Percentiles rank a stretch among this genome's conserved stretches.
phyloP scores from a whole-genome alignment of 2,329 filamentous ascomycete genomes.

The Nemania abortiva region DNA sequence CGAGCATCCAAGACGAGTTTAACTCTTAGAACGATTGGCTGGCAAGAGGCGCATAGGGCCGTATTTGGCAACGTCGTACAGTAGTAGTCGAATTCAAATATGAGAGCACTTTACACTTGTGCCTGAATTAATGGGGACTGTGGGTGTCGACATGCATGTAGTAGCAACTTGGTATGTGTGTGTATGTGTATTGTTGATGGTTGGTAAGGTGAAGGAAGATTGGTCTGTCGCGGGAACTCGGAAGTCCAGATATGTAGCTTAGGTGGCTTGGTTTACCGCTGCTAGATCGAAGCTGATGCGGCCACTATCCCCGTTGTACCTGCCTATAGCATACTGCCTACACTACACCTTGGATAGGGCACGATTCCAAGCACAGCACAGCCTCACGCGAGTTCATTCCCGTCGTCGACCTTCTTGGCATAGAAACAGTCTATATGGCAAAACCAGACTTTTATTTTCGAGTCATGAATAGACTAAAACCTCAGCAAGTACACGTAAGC shows the following conservation, averaged over 20 bases:
- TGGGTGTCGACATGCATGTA: neutral
- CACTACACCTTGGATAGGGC: neutral
- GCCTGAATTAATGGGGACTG: conserved; percentile 8
- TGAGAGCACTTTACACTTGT: neutral
- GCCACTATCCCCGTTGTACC: conserved; percentile 6
- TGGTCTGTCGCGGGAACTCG: conserved; percentile 21
- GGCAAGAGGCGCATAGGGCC: conserved; percentile 10
- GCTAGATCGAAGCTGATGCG: conserved; percentile 27
- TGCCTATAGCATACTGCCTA: neutral
- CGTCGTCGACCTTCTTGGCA: neutral
- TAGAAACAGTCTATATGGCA: neutral
- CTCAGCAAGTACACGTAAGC: neutral
- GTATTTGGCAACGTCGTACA: neutral
- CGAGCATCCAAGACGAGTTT: conserved; percentile 58
- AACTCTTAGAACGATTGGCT: conserved; percentile 25
- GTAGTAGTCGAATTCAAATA: neutral
- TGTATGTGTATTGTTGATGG: neutral
- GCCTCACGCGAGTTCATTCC: conserved; percentile 10
- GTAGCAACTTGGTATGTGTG: neutral
- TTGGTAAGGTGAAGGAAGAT: conserved; percentile 31
- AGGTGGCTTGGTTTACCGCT: conserved; percentile 25
- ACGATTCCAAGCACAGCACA: conserved; percentile 20
- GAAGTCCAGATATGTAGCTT: neutral
- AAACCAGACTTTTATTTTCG: neutral
- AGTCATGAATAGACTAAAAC: neutral